Evolutionary conservation across 2,329 filamentous ascomycete genomes (phyloP), one percentile per base, ranked within the genome.

Genomic region (Fusarium domesticum): DNA sequence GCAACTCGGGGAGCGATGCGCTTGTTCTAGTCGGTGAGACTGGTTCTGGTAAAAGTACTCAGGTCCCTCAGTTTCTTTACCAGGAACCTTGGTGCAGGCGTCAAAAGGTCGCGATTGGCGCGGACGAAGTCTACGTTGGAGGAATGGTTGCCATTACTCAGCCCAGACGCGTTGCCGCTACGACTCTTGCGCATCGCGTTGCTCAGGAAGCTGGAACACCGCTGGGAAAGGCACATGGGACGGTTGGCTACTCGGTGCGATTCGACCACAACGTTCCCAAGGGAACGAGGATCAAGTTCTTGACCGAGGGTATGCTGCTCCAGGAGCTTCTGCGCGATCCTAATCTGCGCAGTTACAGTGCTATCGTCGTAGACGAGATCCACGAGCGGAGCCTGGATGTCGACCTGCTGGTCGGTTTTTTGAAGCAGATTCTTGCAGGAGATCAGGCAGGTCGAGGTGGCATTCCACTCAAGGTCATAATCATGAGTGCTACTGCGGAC

Each of bases 401-500:
- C 6, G 93, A 98, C 69, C 70, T 98, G 18, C 76, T 96, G 8
- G 75, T 95, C 18, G 93, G 93, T 0, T 97, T 98, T 53, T 64
- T 98, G 50, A 88, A 88, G 61, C 85, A 87, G 48, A 79, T 97
- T 36, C 70, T 93, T 1, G 72, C 75, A 1, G 73, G 77, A 3
- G 74, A 83, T 43, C 77, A 80, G 30, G 73, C 78, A 35, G 83
- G 83, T 6, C 80, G 86, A 5, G 83, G 84, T 6, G 87, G 86
- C 5, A 71, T 85, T 20, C 84, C 87, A 1, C 71, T 98, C 43
- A 97, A 96, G 65, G 83, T 97, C 4, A 80, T 96, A 25, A 81
- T 97, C 62, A 98, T 98, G 93, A 96, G 91, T 75, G 93, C 93
- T 38, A 98, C 93, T 6, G 89, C 90, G 30, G 89, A 97, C 64